Evolutionary conservation across 371 early-diverging fungal genomes (phyloP).

Genomic region (Entomophthora muscae): DNA sequence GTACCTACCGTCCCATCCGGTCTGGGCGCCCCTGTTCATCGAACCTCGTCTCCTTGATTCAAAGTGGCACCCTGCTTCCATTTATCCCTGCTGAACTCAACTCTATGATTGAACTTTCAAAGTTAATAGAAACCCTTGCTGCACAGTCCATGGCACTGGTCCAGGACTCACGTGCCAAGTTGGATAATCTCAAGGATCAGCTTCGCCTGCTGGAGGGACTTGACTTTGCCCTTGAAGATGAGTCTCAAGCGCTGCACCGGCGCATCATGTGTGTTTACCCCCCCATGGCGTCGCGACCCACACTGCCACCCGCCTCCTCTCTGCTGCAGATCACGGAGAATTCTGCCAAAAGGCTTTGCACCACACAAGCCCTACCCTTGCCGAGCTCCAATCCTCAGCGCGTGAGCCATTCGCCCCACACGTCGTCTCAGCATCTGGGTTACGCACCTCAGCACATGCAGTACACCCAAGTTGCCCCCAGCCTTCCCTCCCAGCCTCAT

Average conservation of each 20-base stretch:
- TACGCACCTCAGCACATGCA: too few species aligned
- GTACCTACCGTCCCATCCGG: not conserved
- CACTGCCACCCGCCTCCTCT: not conserved
- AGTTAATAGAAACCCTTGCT: not conserved
- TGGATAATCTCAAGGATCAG: not conserved
- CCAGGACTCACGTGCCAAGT: not conserved
- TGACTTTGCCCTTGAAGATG: not conserved
- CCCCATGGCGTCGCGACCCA: not conserved
- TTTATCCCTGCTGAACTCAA: not conserved
- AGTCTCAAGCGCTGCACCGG: not conserved
- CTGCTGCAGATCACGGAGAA: not conserved
- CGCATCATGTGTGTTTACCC: not conserved
- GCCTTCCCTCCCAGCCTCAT: too few species aligned
- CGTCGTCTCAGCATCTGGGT: too few species aligned
- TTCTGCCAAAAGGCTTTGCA: not conserved
- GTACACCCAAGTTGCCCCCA: too few species aligned
- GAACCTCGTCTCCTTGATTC: not conserved
- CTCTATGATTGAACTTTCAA: not conserved
- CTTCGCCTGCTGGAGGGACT: constrained; percentile 2
- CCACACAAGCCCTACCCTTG: not conserved
- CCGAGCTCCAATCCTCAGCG: not conserved
- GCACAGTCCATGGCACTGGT: not conserved
- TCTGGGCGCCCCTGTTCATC: not conserved
- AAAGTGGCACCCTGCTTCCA: not conserved
- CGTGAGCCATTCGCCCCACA: not conserved